Base-by-base conservation (phyloP, 2,329 filamentous ascomycete genomes). In the Apiospora phragmitis region DNA sequence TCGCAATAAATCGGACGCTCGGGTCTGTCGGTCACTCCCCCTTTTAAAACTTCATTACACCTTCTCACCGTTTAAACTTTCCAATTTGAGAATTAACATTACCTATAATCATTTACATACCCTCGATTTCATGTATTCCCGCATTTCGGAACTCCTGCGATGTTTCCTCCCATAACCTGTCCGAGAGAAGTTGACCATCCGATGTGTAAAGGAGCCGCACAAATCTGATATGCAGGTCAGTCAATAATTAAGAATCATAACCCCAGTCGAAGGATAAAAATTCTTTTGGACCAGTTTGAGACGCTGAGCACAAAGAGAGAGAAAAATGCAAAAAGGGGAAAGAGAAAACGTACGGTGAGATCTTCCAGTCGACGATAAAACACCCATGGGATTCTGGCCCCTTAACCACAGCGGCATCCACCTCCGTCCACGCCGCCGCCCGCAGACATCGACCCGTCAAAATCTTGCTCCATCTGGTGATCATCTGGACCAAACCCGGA, bases 381-480 rank as follows among this genome's bases (percentile, higher is more conserved):
- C 82, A 85, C 0, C 86, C 86, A 74, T 89, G 87, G 0, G 84
- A 84, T 74, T 87, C 85, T 59, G 80, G 81, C 0, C 86, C 86
- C 69, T 87, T 82, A 0, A 79, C 77, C 0, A 84, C 78, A 0
- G 77, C 78, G 0, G 86, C 86, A 74, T 89, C 83, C 0, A 88
- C 70, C 73, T 85, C 87, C 0, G 81, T 84, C 65, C 81, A 83
- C 1, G 85, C 85, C 6, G 83, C 87, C 6, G 81, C 9, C 80
- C 78, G 76, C 16, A 80, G 43, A 4, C 73, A 78, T 26, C 83
- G 77, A 0, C 75, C 83, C 0, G 75, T 72, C 6, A 41, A 8
- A 9, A 16, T 4, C 16, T 18, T 18, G 29, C 18, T 11, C 18
- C 16, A 7, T 7, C 18, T 21, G 59, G n/a, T 8, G 29, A 24